Conservation (phyloP, 345 rosid genomes). For the Eucalyptus curtisii region DNA sequence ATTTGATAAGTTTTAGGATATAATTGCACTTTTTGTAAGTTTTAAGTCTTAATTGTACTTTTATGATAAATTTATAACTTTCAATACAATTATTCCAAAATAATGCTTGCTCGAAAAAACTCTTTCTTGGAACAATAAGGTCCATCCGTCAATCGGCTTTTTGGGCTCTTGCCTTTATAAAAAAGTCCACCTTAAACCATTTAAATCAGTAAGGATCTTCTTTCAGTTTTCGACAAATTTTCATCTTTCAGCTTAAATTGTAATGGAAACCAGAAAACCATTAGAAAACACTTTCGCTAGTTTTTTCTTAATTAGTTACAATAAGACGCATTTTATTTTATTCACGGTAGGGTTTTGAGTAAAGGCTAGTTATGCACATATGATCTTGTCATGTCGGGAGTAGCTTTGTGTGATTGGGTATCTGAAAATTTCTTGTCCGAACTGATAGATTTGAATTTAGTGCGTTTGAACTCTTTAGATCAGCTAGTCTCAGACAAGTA, state of each 20-base stretch:
- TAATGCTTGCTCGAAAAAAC: neutral
- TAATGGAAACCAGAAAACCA: neutral
- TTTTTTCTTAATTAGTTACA: neutral
- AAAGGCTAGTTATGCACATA: neutral
- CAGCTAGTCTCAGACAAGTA: neutral
- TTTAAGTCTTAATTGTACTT: accelerated
- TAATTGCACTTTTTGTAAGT: too few species aligned
- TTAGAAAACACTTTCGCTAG: neutral
- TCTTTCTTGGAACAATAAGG: neutral
- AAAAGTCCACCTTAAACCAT: neutral
- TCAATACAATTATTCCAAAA: neutral
- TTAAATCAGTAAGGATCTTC: neutral
- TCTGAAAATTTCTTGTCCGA: too few species aligned
- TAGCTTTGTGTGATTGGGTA: neutral
- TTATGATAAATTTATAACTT: too few species aligned
- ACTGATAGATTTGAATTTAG: neutral
- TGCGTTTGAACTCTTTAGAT: neutral
- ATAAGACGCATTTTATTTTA: neutral
- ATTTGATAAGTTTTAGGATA: neutral
- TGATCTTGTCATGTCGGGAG: neutral
- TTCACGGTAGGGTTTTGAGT: neutral
- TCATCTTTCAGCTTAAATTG: neutral
- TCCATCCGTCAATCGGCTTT: neutral
- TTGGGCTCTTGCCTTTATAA: neutral
- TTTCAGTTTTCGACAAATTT: neutral